Conservation (phyloP, 2,329 filamentous ascomycete species). For the Botrytis squamosa region DNA sequence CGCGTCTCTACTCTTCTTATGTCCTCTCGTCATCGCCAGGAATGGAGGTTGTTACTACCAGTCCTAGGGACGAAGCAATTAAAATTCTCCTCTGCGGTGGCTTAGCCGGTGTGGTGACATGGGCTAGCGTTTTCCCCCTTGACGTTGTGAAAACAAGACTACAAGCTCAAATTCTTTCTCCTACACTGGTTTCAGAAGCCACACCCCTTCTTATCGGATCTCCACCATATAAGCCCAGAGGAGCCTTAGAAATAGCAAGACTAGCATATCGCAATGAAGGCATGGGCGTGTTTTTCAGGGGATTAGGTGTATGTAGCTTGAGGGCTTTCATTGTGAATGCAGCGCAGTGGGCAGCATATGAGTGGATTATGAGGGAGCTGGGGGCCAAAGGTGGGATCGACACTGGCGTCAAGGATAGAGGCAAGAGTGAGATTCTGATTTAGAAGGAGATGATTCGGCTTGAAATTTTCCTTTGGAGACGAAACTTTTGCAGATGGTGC, state of each 20-base stretch:
- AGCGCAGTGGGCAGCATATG: conserved; percentile 88
- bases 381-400: conserved; percentile 26
- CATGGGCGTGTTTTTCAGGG: conserved; percentile 64
- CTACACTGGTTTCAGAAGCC: conserved; percentile 25
- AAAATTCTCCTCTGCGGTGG: conserved; percentile 81
- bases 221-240: conserved; percentile 38
- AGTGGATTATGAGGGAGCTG: conserved; percentile 73
- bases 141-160: conserved; percentile 91
- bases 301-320: conserved; percentile 76
- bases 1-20: conserved; percentile 42
- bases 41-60: conserved; percentile 18
- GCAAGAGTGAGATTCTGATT: conserved; percentile 7
- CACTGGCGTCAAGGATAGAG: background rate
- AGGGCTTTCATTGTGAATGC: conserved; percentile 92
- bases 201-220: conserved; percentile 41
- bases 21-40: conserved; percentile 42
- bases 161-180: conserved; percentile 62
- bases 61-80: conserved; percentile 47
- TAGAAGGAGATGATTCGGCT: background rate
- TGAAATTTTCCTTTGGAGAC: no score
- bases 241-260: conserved; percentile 63
- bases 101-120: conserved; percentile 81
- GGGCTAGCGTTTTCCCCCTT: conserved; percentile 86
- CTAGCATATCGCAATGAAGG: conserved; percentile 66
- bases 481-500: background rate